Evolutionary conservation across 257 asterid species (phyloP).

Genomic region (Fraxinus excelsior): DNA sequence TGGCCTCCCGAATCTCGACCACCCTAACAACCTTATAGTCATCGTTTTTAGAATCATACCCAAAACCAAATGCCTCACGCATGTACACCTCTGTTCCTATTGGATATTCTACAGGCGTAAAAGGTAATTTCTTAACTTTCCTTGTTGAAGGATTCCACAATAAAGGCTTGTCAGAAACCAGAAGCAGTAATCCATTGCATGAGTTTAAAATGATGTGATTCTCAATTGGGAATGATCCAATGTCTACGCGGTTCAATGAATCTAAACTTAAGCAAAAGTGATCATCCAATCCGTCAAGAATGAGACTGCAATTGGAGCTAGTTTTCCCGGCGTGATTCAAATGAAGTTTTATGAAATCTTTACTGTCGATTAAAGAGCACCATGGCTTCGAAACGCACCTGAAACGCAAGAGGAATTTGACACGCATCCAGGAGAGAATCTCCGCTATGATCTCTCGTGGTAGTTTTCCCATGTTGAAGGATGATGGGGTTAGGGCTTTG

Average conservation of each 20-base stretch:
- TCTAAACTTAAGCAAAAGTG: not conserved
- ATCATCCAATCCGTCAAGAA: not conserved
- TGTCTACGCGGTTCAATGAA: not conserved
- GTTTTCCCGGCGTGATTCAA: not conserved
- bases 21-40: slow-evolving; percentile 3
- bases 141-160: not conserved
- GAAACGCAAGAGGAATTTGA: not conserved
- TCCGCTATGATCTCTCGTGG: too few species aligned
- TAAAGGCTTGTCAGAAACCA: not conserved
- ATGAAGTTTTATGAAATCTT: slow-evolving; percentile 1
- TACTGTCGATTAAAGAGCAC: slow-evolving; percentile 12
- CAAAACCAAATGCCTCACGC: not conserved
- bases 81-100: not conserved
- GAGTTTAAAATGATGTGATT: slow-evolving; percentile 4
- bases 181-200: not conserved
- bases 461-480: too few species aligned
- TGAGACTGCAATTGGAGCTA: not conserved
- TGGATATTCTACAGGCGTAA: not conserved
- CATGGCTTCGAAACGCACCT: slow-evolving; percentile 15
- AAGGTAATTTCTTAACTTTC: not conserved
- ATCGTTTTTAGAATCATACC: not conserved
- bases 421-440: too few species aligned
- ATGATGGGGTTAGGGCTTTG: too few species aligned
- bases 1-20: not conserved
- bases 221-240: not conserved